These are phyloP conservation scores for Amauroascus niger DNA, from an alignment of 2,329 filamentous ascomycete genomes.

Conservation along the genomic window DNA sequence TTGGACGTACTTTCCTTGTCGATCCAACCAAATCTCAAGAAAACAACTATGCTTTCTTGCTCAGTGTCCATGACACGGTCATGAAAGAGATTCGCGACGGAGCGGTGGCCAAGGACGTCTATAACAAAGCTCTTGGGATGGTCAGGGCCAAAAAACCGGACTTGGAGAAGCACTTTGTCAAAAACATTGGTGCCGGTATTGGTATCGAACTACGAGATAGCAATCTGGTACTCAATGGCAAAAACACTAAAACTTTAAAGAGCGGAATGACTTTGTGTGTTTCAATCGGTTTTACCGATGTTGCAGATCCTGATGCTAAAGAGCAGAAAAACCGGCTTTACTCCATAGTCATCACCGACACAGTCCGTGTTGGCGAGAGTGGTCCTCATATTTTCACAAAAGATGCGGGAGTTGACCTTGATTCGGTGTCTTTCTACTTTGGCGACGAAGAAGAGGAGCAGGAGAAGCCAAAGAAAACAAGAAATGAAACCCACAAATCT, in stretches of 20 bases:
- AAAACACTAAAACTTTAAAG: conserved; percentile 72
- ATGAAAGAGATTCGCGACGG: conserved; percentile 87
- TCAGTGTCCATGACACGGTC: conserved; percentile 76
- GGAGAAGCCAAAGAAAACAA: conserved; percentile 68
- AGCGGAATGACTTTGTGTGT: conserved; percentile 96
- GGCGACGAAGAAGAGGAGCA: conserved; percentile 77
- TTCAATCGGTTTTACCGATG: conserved; percentile 78
- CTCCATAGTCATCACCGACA: conserved; percentile 83
- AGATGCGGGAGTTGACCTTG: conserved; percentile 80
- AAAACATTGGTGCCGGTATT: conserved; percentile 83
- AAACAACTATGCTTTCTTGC: conserved; percentile 80
- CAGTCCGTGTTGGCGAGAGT: conserved; percentile 67
- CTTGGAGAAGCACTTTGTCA: conserved; percentile 86
- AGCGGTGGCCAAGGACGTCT: conserved; percentile 76
- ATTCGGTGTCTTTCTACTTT: conserved; percentile 97
- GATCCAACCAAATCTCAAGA: conserved; percentile 96
- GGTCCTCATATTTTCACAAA: conserved; percentile 77
- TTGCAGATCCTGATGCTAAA: conserved; percentile 76
- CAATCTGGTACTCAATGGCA: conserved; percentile 74
- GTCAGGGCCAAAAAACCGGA: conserved; percentile 89
- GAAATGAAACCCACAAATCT: conserved; percentile 68
- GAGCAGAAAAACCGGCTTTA: conserved; percentile 86
- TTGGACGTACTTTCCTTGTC: conserved; percentile 88
- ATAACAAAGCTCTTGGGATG: conserved; percentile 70
- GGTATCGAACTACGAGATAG: conserved; percentile 83